Evolutionary conservation across 2,329 filamentous ascomycete species (phyloP).

Genomic region (Ophiostoma angusticollis): DNA sequence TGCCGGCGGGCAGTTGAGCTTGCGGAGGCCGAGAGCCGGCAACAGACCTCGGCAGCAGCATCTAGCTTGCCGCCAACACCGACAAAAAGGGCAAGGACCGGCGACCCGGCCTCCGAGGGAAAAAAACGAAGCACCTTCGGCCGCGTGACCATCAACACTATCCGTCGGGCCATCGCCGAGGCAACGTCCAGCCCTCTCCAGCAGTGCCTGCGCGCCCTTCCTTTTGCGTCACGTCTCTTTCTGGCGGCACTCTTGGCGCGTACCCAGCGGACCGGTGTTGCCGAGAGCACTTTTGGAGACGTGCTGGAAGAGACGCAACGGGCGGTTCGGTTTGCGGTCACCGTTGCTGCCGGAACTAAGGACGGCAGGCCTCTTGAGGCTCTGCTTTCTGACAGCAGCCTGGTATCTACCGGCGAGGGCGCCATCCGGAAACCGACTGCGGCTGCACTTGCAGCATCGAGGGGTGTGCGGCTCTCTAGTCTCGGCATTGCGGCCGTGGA

Average conservation of each 20-base stretch:
- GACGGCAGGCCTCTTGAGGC: conserved; percentile 46
- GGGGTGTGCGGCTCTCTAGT: conserved; percentile 19
- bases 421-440: conserved; percentile 7
- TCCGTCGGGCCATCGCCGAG: conserved; percentile 90
- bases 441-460: conserved; percentile 10
- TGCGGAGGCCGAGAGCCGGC: conserved; percentile 56
- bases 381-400: conserved; percentile 24
- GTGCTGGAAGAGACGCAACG: conserved; percentile 74
- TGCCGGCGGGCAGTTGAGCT: conserved; percentile 91
- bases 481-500: conserved; percentile 57
- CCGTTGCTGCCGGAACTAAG: conserved; percentile 16
- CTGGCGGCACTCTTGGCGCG: conserved; percentile 70
- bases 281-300: conserved; percentile 79
- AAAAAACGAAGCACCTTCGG: conserved; percentile 27
- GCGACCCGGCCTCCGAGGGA: neutral
- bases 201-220: conserved; percentile 71
- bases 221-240: conserved; percentile 72
- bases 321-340: conserved; percentile 48
- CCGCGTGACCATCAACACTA: conserved; percentile 79
- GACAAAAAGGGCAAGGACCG: conserved; percentile 13
- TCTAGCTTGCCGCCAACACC: conserved; percentile 23
- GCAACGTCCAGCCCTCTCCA: conserved; percentile 87
- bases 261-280: conserved; percentile 69
- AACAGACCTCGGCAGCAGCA: neutral
- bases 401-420: neutral